Percentiles rank a stretch among this genome's conserved stretches.
These are phyloP conservation scores for Spergularia bocconei DNA, from an alignment of 148 eudicot species.

Conservation along the genomic window DNA sequence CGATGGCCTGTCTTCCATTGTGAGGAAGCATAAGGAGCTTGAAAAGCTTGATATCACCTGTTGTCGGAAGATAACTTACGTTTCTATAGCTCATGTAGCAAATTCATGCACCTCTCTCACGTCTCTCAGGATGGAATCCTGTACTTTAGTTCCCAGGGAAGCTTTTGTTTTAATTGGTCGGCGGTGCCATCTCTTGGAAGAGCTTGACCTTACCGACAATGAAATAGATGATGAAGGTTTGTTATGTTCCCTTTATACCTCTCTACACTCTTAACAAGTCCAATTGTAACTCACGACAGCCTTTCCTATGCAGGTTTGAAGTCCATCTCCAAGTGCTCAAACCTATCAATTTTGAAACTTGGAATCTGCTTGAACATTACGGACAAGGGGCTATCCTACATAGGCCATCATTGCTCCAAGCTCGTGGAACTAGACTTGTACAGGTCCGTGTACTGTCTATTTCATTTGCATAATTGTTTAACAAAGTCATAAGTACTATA, in stretches of 20 bases:
- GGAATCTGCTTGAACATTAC: slow-evolving; percentile 83
- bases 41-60: slow-evolving; percentile 81
- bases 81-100: slow-evolving; percentile 61
- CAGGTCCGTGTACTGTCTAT: slow-evolving; percentile 44
- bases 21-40: slow-evolving; percentile 69
- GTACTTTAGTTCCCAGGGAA: slow-evolving; percentile 62
- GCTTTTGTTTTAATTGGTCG: slow-evolving; percentile 83
- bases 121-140: slow-evolving; percentile 81
- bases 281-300: slow-evolving; percentile 10
- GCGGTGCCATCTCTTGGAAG: slow-evolving; percentile 68
- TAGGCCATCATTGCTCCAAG: slow-evolving; percentile 70
- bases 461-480: not conserved
- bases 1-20: slow-evolving; percentile 70
- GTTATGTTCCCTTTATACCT: slow-evolving; percentile 10
- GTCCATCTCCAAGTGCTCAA: slow-evolving; percentile 76
- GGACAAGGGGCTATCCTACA: slow-evolving; percentile 59
- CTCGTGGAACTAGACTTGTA: slow-evolving; percentile 83
- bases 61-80: slow-evolving; percentile 70
- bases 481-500: not conserved
- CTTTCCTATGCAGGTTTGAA: slow-evolving; percentile 54
- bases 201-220: slow-evolving; percentile 92
- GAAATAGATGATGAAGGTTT: slow-evolving; percentile 86
- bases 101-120: slow-evolving; percentile 61
- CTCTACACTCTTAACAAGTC: not conserved
- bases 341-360: slow-evolving; percentile 60